phyloP scores from a whole-genome alignment of 2,329 filamentous ascomycete genomes.

The Alternaria ethzedia region DNA sequence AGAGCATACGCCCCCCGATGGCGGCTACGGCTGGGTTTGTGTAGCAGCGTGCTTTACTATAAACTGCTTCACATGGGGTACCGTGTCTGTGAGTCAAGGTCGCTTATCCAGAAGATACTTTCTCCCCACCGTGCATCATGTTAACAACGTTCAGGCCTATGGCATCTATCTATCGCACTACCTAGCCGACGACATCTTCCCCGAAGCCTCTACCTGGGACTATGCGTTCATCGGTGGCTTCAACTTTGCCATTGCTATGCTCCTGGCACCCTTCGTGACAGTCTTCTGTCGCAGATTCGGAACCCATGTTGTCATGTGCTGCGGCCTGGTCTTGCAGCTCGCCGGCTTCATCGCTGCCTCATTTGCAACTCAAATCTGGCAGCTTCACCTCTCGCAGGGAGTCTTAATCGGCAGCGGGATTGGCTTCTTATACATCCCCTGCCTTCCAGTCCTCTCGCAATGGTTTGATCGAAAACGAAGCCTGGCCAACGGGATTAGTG shows the following conservation, averaged over 20 bases:
- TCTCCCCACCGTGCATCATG: not conserved
- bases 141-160: slow-evolving; percentile 31
- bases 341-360: slow-evolving; percentile 47
- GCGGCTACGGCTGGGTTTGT: slow-evolving; percentile 26
- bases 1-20: slow-evolving; percentile 16
- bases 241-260: slow-evolving; percentile 45
- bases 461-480: slow-evolving; percentile 52
- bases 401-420: slow-evolving; percentile 50
- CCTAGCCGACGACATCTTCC: slow-evolving; percentile 45
- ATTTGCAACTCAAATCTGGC: slow-evolving; percentile 49
- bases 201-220: slow-evolving; percentile 43
- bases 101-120: not conserved
- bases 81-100: slow-evolving; percentile 20
- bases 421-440: slow-evolving; percentile 50
- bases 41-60: slow-evolving; percentile 18
- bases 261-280: slow-evolving; percentile 45
- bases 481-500: slow-evolving; percentile 51
- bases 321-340: slow-evolving; percentile 44
- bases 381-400: slow-evolving; percentile 52
- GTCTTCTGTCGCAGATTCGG: slow-evolving; percentile 34
- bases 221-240: slow-evolving; percentile 53
- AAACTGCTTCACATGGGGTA: slow-evolving; percentile 21
- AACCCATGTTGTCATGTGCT: slow-evolving; percentile 35
- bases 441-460: slow-evolving; percentile 48
- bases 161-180: slow-evolving; percentile 55